A percentile compares a stretch with the other conserved stretches of the same genome.
These are phyloP conservation scores for Fusarium nisikadoi DNA, from an alignment of 2,329 filamentous ascomycete genomes.

Conservation along the genomic window DNA sequence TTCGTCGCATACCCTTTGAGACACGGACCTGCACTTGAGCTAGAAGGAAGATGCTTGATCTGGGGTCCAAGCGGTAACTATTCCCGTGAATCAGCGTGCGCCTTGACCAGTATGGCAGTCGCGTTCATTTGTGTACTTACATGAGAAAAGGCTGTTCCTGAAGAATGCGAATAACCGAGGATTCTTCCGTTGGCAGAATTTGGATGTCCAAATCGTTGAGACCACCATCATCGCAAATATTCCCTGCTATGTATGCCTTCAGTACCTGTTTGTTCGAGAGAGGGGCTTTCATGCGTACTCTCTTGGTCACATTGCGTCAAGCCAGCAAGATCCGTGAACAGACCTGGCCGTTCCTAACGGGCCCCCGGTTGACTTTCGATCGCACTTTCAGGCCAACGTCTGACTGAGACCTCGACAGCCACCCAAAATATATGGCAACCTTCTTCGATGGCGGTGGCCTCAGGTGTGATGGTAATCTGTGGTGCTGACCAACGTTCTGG, in stretches of 20 bases:
- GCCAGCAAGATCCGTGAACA: slow-evolving; percentile 2
- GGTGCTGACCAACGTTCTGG: slow-evolving; percentile 52
- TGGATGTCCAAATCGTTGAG: slow-evolving; percentile 61
- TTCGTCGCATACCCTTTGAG: slow-evolving; percentile 5
- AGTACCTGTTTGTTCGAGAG: slow-evolving; percentile 4
- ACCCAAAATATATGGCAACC: slow-evolving; percentile 56
- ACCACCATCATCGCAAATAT: slow-evolving; percentile 56
- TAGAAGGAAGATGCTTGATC: slow-evolving; percentile 60
- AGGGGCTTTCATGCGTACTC: slow-evolving; percentile 28
- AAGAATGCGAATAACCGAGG: slow-evolving; percentile 58
- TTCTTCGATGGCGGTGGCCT: slow-evolving; percentile 50
- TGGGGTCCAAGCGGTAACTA: slow-evolving; percentile 55
- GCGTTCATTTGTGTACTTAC: slow-evolving; percentile 46
- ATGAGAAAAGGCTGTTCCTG: slow-evolving; percentile 56
- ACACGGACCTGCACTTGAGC: slow-evolving; percentile 55
- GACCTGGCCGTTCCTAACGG: slow-evolving; percentile 2
- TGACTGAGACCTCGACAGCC: slow-evolving; percentile 60
- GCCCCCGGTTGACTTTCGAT: neutral
- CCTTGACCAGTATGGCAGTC: neutral
- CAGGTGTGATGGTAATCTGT: slow-evolving; percentile 56
- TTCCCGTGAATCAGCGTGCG: slow-evolving; percentile 25
- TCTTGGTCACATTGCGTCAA: slow-evolving; percentile 26
- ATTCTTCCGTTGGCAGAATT: slow-evolving; percentile 55
- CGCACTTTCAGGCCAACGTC: slow-evolving; percentile 28
- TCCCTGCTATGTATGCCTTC: slow-evolving; percentile 41